Evolutionary conservation across 495 filamentous ascomycete species (phyloP).

Genomic region (Astrothelium macrocarpum): DNA sequence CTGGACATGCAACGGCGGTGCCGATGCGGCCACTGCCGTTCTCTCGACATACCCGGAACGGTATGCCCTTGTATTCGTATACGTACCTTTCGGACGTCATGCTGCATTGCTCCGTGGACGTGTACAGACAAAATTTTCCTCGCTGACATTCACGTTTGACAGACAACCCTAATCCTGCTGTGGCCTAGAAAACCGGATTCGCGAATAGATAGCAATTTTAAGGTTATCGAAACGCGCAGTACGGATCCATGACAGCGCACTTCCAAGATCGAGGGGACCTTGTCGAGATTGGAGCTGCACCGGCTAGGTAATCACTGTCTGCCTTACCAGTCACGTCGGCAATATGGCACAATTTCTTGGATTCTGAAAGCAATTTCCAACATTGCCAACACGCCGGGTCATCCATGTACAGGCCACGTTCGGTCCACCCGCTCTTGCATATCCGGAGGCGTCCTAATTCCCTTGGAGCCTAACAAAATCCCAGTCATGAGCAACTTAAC

Average conservation of each 20-base stretch:
- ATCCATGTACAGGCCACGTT: neutral
- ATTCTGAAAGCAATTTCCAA: neutral
- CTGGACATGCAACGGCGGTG: neutral
- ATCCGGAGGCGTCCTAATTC: neutral
- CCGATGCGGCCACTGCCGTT: conserved; percentile 3
- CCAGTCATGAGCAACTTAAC: too few species aligned
- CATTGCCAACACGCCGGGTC: neutral
- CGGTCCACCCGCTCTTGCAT: neutral
- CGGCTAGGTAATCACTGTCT: neutral
- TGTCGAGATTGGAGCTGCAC: neutral
- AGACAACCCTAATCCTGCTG: neutral
- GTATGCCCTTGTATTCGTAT: neutral
- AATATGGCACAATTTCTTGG: neutral
- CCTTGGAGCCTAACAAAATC: neutral
- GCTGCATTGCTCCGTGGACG: neutral
- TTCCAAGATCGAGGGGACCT: neutral
- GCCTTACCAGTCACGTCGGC: neutral
- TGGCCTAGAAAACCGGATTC: neutral
- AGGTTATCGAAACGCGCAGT: too few species aligned
- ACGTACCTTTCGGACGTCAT: neutral
- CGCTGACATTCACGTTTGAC: neutral
- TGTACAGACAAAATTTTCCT: neutral
- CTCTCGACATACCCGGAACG: neutral
- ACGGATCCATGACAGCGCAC: neutral
- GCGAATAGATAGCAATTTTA: too few species aligned